Percentiles rank a stretch among this genome's conserved stretches.
Conservation (phyloP, 352 stramenopile genomes). For the Phytophthora hibernalis region DNA sequence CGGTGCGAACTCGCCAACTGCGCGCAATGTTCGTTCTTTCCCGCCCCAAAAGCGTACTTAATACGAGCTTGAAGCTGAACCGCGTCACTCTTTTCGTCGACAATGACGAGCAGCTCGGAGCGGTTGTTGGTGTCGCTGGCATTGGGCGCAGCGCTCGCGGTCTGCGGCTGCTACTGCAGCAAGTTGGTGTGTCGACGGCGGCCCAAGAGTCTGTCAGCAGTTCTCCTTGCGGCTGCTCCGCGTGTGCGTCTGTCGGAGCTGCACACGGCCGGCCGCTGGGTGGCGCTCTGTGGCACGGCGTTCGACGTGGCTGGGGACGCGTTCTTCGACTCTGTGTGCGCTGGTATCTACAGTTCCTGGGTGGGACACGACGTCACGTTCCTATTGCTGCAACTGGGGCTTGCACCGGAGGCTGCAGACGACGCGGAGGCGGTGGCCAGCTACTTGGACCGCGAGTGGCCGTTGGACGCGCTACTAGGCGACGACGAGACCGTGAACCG, state of each 20-base stretch:
- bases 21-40: background rate
- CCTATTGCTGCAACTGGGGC: slow-evolving; percentile 49
- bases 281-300: slow-evolving; percentile 59
- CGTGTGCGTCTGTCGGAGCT: slow-evolving; percentile 37
- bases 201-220: slow-evolving; percentile 15
- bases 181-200: slow-evolving; percentile 12
- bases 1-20: no score
- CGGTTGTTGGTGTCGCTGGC: slow-evolving; percentile 32
- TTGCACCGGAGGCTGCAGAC: slow-evolving; percentile 36
- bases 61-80: slow-evolving; percentile 10
- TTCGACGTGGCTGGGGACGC: slow-evolving; percentile 60
- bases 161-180: slow-evolving; percentile 36
- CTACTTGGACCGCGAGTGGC: slow-evolving; percentile 47
- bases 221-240: slow-evolving; percentile 19
- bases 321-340: slow-evolving; percentile 47
- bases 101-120: slow-evolving; percentile 24
- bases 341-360: slow-evolving; percentile 60
- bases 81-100: slow-evolving; percentile 12
- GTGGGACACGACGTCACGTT: slow-evolving; percentile 61
- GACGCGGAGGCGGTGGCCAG: slow-evolving; percentile 39
- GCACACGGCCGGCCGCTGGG: slow-evolving; percentile 40
- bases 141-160: slow-evolving; percentile 26
- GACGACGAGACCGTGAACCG: slow-evolving; percentile 28
- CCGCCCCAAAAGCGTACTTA: slow-evolving; percentile 11
- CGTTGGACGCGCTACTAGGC: slow-evolving; percentile 35